Percentiles rank a stretch among this genome's conserved stretches.
Evolutionary conservation across 1,284 basidiomycete species (phyloP).

Genomic region (Cryptococcus sp.): DNA sequence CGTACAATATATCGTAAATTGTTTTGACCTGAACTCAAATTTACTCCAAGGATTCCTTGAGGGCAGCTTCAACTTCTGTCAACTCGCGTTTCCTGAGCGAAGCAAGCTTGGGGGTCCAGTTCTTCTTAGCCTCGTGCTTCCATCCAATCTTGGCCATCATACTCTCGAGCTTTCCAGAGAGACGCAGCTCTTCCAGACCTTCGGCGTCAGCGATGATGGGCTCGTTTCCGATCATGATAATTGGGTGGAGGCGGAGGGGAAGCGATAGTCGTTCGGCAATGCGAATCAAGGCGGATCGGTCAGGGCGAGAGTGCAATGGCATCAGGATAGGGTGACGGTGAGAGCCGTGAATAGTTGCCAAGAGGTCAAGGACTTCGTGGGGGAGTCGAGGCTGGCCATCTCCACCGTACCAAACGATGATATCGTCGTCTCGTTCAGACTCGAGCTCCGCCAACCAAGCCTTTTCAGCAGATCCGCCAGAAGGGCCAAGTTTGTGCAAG

Average conservation of each 20-base stretch:
- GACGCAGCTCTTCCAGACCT: constrained; percentile 25
- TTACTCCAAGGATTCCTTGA: constrained; percentile 6
- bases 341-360: constrained; percentile 30
- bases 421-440: constrained; percentile 28
- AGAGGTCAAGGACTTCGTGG: constrained; percentile 32
- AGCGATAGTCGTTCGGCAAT: constrained; percentile 31
- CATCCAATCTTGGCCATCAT: constrained; percentile 31
- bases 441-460: constrained; percentile 38
- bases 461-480: constrained; percentile 21
- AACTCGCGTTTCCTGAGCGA: constrained; percentile 17
- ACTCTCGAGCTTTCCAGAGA: constrained; percentile 25
- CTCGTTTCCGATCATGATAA: constrained; percentile 41
- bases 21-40: not conserved
- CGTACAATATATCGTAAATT: not conserved
- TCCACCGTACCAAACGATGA: constrained; percentile 46
- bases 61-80: constrained; percentile 15
- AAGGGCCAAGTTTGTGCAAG: constrained; percentile 24
- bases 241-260: constrained; percentile 24
- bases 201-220: constrained; percentile 25
- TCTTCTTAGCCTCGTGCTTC: constrained; percentile 19
- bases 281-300: constrained; percentile 23
- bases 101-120: constrained; percentile 17
- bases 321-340: constrained; percentile 29
- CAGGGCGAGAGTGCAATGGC: constrained; percentile 28
- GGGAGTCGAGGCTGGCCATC: constrained; percentile 24